A percentile compares a stretch with the other conserved stretches of the same genome.
phyloP scores from a whole-genome alignment of 139 green algal species.

The Micractinium sp. region DNA sequence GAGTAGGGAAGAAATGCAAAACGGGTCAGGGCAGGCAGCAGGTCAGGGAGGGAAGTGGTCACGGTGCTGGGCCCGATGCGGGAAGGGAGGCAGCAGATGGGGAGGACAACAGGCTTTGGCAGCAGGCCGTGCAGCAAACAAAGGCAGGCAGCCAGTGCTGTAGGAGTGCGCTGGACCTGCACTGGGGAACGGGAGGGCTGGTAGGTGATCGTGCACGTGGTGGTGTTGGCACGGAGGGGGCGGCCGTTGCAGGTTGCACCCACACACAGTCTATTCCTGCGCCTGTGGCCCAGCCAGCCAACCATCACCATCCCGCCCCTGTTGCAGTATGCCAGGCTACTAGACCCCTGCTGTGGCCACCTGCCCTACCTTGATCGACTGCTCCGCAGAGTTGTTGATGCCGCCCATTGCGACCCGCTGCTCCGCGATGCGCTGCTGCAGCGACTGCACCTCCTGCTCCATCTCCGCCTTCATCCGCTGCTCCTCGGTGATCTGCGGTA shows the following conservation, averaged over 20 bases:
- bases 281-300: neutral
- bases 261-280: too few species aligned
- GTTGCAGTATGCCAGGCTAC: too few species aligned
- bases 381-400: slow-evolving; percentile 76
- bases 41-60: too few species aligned
- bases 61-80: too few species aligned
- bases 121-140: neutral
- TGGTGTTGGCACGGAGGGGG: neutral
- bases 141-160: neutral
- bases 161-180: neutral
- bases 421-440: slow-evolving; percentile 45
- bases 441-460: slow-evolving; percentile 49
- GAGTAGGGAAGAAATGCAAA: neutral
- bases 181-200: neutral
- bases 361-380: slow-evolving; percentile 48
- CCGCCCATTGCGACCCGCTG: slow-evolving; percentile 81
- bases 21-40: too few species aligned
- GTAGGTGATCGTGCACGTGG: neutral
- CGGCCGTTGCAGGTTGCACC: neutral
- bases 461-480: slow-evolving; percentile 55
- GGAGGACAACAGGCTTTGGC: neutral
- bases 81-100: too few species aligned
- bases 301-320: too few species aligned
- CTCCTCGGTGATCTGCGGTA: slow-evolving; percentile 45
- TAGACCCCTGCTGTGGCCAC: neutral